A percentile compares a stretch with the other conserved stretches of the same genome.
Evolutionary conservation across 1,139 yeast genomes (phyloP).

Genomic region (Petasospora fabianii): DNA sequence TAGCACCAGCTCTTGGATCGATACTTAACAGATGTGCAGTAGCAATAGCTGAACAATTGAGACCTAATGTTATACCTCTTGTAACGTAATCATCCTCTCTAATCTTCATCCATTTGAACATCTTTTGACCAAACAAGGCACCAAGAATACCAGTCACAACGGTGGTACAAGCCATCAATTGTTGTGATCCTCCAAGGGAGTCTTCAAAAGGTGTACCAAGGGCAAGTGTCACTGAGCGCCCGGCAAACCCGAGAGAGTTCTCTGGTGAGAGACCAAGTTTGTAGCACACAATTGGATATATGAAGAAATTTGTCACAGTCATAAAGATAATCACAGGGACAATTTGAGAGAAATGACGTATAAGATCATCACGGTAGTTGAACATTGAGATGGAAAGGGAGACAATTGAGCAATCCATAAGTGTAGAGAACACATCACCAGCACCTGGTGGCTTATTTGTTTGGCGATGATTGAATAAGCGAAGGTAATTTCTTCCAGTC

Average conservation of each 20-base stretch:
- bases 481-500: constrained; percentile 65
- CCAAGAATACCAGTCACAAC: constrained; percentile 77
- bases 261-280: constrained; percentile 58
- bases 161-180: constrained; percentile 77
- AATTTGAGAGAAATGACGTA: constrained; percentile 53
- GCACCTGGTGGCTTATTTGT: constrained; percentile 68
- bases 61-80: constrained; percentile 71
- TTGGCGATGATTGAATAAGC: constrained; percentile 43
- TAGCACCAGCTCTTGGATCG: constrained; percentile 79
- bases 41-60: constrained; percentile 79
- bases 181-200: constrained; percentile 63
- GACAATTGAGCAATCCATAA: constrained; percentile 76
- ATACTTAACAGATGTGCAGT: constrained; percentile 67
- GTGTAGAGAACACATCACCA: constrained; percentile 66
- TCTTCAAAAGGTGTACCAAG: constrained; percentile 69
- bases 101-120: constrained; percentile 44
- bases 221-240: constrained; percentile 79
- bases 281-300: constrained; percentile 66
- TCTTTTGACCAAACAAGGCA: constrained; percentile 61
- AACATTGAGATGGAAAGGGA: constrained; percentile 76
- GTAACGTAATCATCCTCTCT: constrained; percentile 67
- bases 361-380: constrained; percentile 63
- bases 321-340: constrained; percentile 58
- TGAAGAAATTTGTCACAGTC: constrained; percentile 56
- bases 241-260: constrained; percentile 70